Base-by-base conservation (phyloP, 2,329 filamentous ascomycete species). In the Nigrospora sphaerica region DNA sequence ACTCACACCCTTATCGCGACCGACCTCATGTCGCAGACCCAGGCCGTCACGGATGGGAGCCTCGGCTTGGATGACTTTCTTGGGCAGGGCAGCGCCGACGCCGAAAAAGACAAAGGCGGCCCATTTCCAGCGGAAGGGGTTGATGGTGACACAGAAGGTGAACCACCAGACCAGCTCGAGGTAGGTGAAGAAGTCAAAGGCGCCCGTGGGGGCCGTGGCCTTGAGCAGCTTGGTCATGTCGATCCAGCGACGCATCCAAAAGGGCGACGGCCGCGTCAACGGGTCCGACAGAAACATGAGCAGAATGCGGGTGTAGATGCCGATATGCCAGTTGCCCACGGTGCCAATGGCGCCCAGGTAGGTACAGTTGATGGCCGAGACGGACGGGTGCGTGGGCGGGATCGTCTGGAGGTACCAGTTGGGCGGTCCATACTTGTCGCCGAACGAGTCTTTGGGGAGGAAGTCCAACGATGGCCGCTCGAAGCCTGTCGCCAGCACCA, bases 111-210 rank as follows among this genome's bases (percentile, higher is more conserved):
- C 87, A 60, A 95, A 95, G 0, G 83, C 61, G 0, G 84, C 86
- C 89, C 88, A 95, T 70, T 95, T 95, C 88, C 88, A 95, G 10
- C 88, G 72, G 64, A 95, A 95, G 0, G 89, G 89, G 59, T 95
- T 95, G 56, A 93, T 76, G 5, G 76, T 69, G 37, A 92, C 81
- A 47, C 85, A 85, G 58, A 93, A 95, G 6, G 81, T 62, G 54
- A 92, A 93, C 89, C 88, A 95, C 72, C 87, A 95, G 5, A 93
- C 60, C 43, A 95, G 69, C 64, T 95, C 89, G 0, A 86, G 75
- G 57, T 95, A 95, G 0, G 89, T 95, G 62, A 95, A 93, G 69
- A 95, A 95, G 61, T 95, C 88, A 57, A 95, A 92, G 0, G 88
- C 87, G 0, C 79, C 82, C 0, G 81, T 87, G 0, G 88, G 88